Evolutionary conservation across 2,329 filamentous ascomycete genomes (phyloP), one percentile per base, ranked within the genome.

Genomic region (Nemania sp.): DNA sequence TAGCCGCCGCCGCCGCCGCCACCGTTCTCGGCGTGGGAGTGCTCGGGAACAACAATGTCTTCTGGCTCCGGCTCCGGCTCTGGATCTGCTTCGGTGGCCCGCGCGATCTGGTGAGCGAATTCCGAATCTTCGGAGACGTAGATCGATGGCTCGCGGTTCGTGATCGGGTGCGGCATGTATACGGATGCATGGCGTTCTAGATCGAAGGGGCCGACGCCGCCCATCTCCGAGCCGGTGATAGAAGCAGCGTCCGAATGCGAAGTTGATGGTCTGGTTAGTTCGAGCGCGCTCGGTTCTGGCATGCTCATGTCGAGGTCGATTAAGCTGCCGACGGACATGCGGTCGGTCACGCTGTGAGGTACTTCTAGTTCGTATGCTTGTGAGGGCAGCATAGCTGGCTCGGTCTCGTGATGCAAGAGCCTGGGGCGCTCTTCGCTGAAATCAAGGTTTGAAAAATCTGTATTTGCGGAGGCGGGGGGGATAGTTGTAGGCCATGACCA

Each of bases 151-250:
- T 83, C 80, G 30, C 81, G 74, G 44, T 71, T 74, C 0, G 70
- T 67, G 3, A 69, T 63, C 4, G 73, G 68, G 11, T 72, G 28
- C 36, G 73, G 63, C 41, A 66, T 72, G 57, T 83, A 82, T 1
- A 84, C 70, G 1, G 82, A 84, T 1, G 81, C 74, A 60, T 86
- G 83, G n/a, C 80, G 78, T 66, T 87, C 84, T 3, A 86, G 73
- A 49, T 86, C 81, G 52, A 86, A 86, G 0, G 83, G 82, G 60
- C 83, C 82, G 2, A 74, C 76, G 11, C 77, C 74, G 22, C 80
- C 77, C 26, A 80, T 67, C 52, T 84, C 80, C 1, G 82, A 83
- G 45, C 82, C 82, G 6, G 77, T 75, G 9, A 84, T 72, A 0
- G 80, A 83, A 2, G 68, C 77, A 11, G 75, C 79, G 55, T 84